Evolutionary conservation across 108 stramenopile genomes (phyloP), one percentile per base, ranked within the genome.

Genomic region (Ochromonas danica): DNA sequence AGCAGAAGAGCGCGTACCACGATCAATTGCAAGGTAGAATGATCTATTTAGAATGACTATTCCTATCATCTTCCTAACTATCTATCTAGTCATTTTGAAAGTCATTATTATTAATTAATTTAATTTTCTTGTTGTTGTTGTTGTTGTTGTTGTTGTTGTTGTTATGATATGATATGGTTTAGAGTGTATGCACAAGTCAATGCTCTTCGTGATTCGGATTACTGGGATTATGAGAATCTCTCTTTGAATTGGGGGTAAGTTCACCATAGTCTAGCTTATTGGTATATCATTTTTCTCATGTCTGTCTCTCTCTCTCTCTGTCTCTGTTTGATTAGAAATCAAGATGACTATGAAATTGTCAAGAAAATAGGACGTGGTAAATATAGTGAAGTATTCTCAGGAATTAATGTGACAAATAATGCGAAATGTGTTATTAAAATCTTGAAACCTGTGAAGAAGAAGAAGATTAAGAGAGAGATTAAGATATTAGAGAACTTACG

Each of bases 381-480:
- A 41, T 75, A 75, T 25, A 75, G 72, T 36, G 72, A 75, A 41
- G 72, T 75, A 33, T 75, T 75, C 41, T 38, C 43, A 14, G 72
- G 72, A 75, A 33, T 35, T 36, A 75, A 41, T 75, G 30, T 75
- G 28, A 75, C 3, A 33, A 75, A 75, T 60, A 36, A 36, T 35
- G 27, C n/a, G 6, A 75, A 75, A 60, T 75, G 72, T 75, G 72
- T 75, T 6, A 41, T 75, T 38, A 75, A 75, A 41, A 36, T 75
- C 10, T 60, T 75, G 40, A 75, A 75, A 36, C 72, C 72, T 42
- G 72, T 75, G 40, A 75, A 75, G 41, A 75, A 75, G 72, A 75
- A 75, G 72, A 75, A 75, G 31, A 75, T 75, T 41, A 75, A 75
- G 40, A 3, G 72, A 33, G 72, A 75, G 38, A 75, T 75, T 75